Percentiles rank a stretch among this genome's conserved stretches.
Conservation (phyloP, 148 eudicot genomes). For the Vaccinium myrtillus region DNA sequence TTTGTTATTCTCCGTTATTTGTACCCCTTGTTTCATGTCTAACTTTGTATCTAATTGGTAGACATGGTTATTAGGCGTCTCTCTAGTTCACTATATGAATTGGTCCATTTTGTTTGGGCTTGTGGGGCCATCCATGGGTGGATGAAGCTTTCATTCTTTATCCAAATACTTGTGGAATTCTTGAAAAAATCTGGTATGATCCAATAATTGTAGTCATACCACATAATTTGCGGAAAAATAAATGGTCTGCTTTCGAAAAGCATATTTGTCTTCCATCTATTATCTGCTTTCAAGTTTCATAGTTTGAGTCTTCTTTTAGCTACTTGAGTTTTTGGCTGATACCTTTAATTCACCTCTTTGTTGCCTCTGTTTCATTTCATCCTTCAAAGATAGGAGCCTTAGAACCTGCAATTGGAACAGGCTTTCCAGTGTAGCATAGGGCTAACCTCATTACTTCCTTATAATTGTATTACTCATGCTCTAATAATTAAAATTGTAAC, state of each 20-base stretch:
- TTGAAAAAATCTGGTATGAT: too few relatives aligned
- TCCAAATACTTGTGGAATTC: too few relatives aligned
- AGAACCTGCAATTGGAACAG: neutral
- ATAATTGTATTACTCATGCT: neutral
- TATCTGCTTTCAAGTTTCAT: too few relatives aligned
- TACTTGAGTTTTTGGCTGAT: neutral
- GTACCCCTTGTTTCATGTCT: neutral
- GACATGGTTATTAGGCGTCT: neutral
- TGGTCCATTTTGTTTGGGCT: too few relatives aligned
- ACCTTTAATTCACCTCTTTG: neutral
- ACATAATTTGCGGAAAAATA: too few relatives aligned
- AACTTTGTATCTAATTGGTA: neutral
- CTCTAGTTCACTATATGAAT: too few relatives aligned
- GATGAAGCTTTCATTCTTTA: too few relatives aligned
- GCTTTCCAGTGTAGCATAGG: neutral
- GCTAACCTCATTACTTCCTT: neutral
- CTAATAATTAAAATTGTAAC: neutral
- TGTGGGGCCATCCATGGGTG: too few relatives aligned
- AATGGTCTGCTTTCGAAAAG: too few relatives aligned
- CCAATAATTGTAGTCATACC: too few relatives aligned
- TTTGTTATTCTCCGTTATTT: neutral
- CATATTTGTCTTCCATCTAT: too few relatives aligned
- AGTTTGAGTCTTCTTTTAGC: neutral
- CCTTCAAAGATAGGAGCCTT: neutral
- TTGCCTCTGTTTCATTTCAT: neutral